Evolutionary conservation across 768 basidiomycete genomes (phyloP).

Genomic region (Collybiopsis luxurians): DNA sequence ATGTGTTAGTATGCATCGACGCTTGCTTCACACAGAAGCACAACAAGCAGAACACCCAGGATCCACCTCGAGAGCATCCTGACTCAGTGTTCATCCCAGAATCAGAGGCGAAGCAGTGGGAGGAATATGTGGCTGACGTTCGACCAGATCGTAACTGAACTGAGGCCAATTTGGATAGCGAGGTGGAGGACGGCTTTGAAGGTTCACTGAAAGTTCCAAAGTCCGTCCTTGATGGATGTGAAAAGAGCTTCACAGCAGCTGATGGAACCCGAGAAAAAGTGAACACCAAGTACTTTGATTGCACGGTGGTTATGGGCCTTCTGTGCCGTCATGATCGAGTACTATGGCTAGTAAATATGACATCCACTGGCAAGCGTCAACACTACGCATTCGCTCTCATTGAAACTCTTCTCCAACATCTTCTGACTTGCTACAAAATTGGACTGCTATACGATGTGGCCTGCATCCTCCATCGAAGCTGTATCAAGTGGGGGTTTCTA

Average conservation of each 20-base stretch:
- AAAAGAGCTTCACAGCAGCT: conserved; percentile 27
- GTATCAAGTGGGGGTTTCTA: conserved; percentile 23
- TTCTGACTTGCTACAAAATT: conserved; percentile 23
- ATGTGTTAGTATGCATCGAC: conserved; percentile 30
- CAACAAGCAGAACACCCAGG: conserved; percentile 9
- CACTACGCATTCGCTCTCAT: conserved; percentile 29
- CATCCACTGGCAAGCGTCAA: conserved; percentile 28
- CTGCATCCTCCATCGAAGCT: conserved; percentile 29
- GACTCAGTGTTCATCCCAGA: conserved; percentile 19
- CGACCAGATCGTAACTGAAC: no score
- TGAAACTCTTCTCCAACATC: conserved; percentile 25
- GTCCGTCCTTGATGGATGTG: conserved; percentile 29
- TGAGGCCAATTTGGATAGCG: no score
- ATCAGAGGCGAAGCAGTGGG: conserved; percentile 16
- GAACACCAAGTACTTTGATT: conserved; percentile 24
- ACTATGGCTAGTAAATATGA: conserved; percentile 34
- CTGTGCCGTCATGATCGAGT: conserved; percentile 34
- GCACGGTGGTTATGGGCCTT: conserved; percentile 34
- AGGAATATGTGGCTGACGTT: conserved; percentile 15
- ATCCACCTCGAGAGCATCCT: conserved; percentile 18
- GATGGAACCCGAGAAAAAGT: conserved; percentile 23
- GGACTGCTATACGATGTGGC: conserved; percentile 34
- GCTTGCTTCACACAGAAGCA: conserved; percentile 33
- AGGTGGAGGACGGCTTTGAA: conserved; percentile 12
- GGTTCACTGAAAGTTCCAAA: conserved; percentile 19